Evolutionary conservation across 129 eudicot genomes (phyloP).

Genomic region (Erigeron canadensis): DNA sequence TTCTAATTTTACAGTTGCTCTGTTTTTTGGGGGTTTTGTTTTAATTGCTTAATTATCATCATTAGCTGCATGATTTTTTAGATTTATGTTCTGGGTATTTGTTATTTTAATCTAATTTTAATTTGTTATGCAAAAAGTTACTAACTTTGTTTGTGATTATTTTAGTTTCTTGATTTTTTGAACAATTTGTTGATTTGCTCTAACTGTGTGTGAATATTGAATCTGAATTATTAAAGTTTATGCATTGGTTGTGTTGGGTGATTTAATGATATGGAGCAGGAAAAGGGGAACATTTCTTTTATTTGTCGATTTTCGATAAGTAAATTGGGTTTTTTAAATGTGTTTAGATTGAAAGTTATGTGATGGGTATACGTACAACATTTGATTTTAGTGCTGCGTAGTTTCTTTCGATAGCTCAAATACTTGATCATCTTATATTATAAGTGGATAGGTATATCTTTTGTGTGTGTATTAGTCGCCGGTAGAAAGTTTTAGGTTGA

Average conservation of each 20-base stretch:
- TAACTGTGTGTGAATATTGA: slow-evolving; percentile 9
- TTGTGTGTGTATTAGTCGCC: neutral
- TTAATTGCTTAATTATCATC: slow-evolving; percentile 17
- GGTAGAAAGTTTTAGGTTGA: neutral
- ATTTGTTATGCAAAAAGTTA: neutral
- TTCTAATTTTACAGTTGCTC: slow-evolving; percentile 27
- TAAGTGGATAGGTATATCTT: neutral
- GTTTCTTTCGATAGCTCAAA: neutral
- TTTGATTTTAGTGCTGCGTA: neutral
- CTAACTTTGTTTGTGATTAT: neutral
- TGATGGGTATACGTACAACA: neutral
- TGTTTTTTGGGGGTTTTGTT: slow-evolving; percentile 16
- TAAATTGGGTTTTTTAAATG: neutral
- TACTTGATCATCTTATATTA: neutral
- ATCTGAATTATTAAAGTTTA: neutral
- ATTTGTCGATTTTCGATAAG: neutral
- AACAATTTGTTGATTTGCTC: slow-evolving; percentile 1
- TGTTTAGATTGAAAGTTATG: slow-evolving; percentile 2
- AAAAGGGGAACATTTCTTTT: neutral
- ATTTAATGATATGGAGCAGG: neutral
- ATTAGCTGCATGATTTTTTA: slow-evolving; percentile 1
- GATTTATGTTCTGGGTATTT: slow-evolving; percentile 26
- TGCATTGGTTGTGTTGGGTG: neutral
- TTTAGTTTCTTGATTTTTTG: neutral
- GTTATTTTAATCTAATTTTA: slow-evolving; percentile 13